phyloP scores from a whole-genome alignment of 1,284 basidiomycete genomes.

The Ceratobasidium sp. region DNA sequence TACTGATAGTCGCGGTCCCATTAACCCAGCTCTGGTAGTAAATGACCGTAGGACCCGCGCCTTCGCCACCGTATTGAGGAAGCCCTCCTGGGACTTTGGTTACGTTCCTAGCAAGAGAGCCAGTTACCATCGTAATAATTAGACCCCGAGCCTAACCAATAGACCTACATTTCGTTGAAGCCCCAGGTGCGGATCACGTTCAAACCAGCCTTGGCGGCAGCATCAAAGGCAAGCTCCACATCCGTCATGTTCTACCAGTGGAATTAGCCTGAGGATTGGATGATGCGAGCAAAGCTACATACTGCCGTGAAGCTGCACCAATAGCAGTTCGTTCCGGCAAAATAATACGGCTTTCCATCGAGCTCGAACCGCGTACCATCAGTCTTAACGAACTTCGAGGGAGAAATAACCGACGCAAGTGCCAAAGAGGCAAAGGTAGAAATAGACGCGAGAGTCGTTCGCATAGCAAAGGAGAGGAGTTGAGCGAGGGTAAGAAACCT shows the following conservation, averaged over 20 bases:
- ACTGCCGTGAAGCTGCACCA: slow-evolving; percentile 52
- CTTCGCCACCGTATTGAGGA: slow-evolving; percentile 48
- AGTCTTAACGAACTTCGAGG: slow-evolving; percentile 36
- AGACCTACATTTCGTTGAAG: slow-evolving; percentile 47
- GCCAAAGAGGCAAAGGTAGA: slow-evolving; percentile 28
- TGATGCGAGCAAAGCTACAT: not conserved
- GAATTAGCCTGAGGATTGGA: not conserved
- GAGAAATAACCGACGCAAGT: slow-evolving; percentile 32
- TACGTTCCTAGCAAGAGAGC: slow-evolving; percentile 31
- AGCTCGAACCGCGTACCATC: slow-evolving; percentile 45
- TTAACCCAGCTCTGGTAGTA: slow-evolving; percentile 50
- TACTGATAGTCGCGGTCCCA: slow-evolving; percentile 54
- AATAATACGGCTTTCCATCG: slow-evolving; percentile 60
- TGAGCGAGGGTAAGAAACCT: slow-evolving; percentile 25
- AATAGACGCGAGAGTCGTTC: slow-evolving; percentile 18
- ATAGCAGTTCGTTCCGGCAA: slow-evolving; percentile 75
- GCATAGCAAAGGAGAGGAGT: slow-evolving; percentile 21
- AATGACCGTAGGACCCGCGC: slow-evolving; percentile 46
- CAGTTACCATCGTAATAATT: not conserved
- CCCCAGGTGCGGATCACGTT: slow-evolving; percentile 57
- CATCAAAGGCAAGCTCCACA: slow-evolving; percentile 48
- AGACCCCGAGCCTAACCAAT: not conserved
- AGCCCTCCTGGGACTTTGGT: slow-evolving; percentile 46
- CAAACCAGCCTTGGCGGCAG: slow-evolving; percentile 52
- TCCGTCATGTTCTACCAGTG: slow-evolving; percentile 44